phyloP scores from a whole-genome alignment of 352 stramenopile genomes.

The Phytophthora kernoviae region DNA sequence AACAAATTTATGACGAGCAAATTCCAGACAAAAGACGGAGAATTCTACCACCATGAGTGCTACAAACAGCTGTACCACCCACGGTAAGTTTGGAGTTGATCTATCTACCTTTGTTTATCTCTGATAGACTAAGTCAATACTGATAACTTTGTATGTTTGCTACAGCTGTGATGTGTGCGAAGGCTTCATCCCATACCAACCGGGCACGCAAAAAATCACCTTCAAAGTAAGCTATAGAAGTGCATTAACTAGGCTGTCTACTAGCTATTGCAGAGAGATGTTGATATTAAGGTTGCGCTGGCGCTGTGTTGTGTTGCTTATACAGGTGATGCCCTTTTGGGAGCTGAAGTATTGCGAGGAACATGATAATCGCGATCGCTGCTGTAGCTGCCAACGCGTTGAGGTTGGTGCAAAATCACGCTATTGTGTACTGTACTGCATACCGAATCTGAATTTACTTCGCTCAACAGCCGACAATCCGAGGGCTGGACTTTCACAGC shows the following conservation, averaged over 20 bases:
- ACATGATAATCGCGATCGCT: constrained; percentile 68
- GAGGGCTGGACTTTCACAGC: constrained; percentile 51
- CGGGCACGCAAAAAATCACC: constrained; percentile 52
- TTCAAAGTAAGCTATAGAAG: constrained; percentile 42
- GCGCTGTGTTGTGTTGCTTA: constrained; percentile 2
- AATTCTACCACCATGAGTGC: constrained; percentile 73
- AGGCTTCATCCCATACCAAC: constrained; percentile 54
- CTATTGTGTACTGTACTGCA: background rate
- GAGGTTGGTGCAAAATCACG: constrained; percentile 43
- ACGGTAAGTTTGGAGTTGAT: constrained; percentile 25
- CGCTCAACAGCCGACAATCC: constrained; percentile 22
- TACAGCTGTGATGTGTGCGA: constrained; percentile 70
- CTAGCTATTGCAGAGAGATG: too few species aligned
- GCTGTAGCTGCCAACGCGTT: constrained; percentile 74
- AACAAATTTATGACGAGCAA: constrained; percentile 41
- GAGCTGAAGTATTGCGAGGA: constrained; percentile 63
- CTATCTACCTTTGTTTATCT: too few species aligned
- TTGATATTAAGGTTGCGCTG: background rate
- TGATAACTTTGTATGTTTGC: constrained; percentile 5
- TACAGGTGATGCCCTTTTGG: constrained; percentile 66
- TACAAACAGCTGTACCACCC: constrained; percentile 72
- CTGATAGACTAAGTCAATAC: background rate
- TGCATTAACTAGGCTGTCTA: background rate
- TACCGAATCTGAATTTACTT: background rate
- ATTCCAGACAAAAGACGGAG: constrained; percentile 59